These are phyloP conservation scores for Agrocybe pediades DNA, from an alignment of 768 basidiomycete genomes.

Conservation along the genomic window DNA sequence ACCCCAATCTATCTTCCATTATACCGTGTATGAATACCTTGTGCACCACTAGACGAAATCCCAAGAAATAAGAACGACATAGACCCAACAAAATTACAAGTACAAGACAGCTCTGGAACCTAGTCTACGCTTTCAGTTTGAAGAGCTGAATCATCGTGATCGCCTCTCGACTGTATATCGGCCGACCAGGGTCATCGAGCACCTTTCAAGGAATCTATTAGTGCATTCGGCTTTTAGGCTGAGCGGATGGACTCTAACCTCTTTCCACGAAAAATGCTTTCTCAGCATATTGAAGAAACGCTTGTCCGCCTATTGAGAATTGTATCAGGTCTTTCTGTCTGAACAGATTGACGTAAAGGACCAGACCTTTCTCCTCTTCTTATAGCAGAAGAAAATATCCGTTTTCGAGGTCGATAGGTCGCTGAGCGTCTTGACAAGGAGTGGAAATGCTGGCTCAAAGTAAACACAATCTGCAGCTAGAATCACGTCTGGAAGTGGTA, in stretches of 20 bases:
- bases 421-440: constrained; percentile 78
- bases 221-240: not conserved
- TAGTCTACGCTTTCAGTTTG: constrained; percentile 24
- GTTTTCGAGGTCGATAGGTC: constrained; percentile 58
- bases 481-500: constrained; percentile 62
- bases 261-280: constrained; percentile 74
- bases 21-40: no score
- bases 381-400: constrained; percentile 89
- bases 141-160: constrained; percentile 62
- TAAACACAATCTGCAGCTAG: constrained; percentile 96
- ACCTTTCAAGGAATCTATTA: constrained; percentile 40
- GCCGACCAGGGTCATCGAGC: constrained; percentile 60
- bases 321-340: not conserved
- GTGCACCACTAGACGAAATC: no score
- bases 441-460: constrained; percentile 90
- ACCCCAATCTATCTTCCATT: no score
- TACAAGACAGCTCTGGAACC: not conserved
- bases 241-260: constrained; percentile 38
- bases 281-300: constrained; percentile 81
- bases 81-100: no score
- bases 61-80: no score
- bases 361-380: constrained; percentile 84
- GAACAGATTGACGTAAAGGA: not conserved
- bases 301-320: constrained; percentile 70
- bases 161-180: constrained; percentile 61